Conservation (phyloP, 352 stramenopile species). For the Hyaloperonospora brassicae region DNA sequence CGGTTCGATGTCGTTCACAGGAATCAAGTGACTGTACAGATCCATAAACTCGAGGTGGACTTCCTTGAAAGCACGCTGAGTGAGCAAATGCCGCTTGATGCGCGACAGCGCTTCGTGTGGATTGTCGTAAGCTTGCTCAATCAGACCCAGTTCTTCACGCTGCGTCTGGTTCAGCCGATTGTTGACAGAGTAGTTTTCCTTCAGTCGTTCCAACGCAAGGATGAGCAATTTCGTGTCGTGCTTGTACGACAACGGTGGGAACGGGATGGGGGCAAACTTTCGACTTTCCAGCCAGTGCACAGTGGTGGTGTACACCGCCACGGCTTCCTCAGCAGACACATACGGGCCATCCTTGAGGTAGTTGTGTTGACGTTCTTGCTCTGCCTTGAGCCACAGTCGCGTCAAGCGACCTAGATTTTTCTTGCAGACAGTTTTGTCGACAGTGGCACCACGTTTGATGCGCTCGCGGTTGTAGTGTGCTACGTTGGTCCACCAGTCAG, state of each 20-base stretch:
- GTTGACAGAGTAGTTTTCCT: constrained; percentile 98
- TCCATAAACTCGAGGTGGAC: constrained; percentile 99
- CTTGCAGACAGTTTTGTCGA: constrained; percentile 99
- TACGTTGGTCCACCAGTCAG: constrained; percentile 97
- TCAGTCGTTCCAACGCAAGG: constrained; percentile 96
- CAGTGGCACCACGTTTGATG: constrained; percentile 98
- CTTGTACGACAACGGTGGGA: constrained; percentile 99
- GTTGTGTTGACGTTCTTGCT: constrained; percentile 99
- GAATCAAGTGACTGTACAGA: constrained; percentile 97
- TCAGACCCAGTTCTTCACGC: constrained; percentile 97
- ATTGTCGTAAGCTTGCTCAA: constrained; percentile 99
- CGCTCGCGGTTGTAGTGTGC: constrained; percentile 99
- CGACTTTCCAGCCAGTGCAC: constrained; percentile 99
- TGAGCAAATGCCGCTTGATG: constrained; percentile 99
- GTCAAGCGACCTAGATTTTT: constrained; percentile 99
- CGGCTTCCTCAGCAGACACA: constrained; percentile 97
- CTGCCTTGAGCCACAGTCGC: constrained; percentile 98
- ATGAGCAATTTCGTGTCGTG: constrained; percentile 99
- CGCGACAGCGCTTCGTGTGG: constrained; percentile 95
- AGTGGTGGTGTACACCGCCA: constrained; percentile 99
- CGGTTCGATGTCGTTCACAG: constrained; percentile 99
- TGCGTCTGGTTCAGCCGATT: constrained; percentile 96
- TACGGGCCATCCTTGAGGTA: constrained; percentile 99
- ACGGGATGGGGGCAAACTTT: constrained; percentile 99
- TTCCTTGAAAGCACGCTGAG: constrained; percentile 99